A percentile compares a stretch with the other conserved stretches of the same genome.
Conservation (phyloP, 306 rosid species). For the Fragaria nilgerrensis region DNA sequence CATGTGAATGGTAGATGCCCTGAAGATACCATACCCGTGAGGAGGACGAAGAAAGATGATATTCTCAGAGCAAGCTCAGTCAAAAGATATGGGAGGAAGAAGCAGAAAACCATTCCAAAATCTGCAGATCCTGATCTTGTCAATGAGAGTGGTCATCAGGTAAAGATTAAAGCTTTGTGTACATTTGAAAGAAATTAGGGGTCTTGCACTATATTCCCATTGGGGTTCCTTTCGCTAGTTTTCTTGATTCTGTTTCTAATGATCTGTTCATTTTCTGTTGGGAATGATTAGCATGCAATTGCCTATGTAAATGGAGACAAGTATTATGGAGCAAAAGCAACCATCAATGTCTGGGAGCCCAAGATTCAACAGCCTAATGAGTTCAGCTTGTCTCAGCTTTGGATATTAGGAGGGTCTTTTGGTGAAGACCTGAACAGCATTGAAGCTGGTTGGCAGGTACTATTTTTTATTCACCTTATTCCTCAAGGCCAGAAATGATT, state of each 20-base stretch:
- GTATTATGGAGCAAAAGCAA: conserved; percentile 94
- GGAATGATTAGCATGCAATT: conserved; percentile 78
- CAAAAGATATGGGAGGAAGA: conserved; percentile 86
- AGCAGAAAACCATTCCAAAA: conserved; percentile 67
- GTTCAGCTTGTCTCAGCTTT: conserved; percentile 96
- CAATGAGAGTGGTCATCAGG: conserved; percentile 99
- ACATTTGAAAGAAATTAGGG: neutral
- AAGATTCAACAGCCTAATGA: conserved; percentile 90
- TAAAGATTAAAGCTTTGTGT: conserved; percentile 25
- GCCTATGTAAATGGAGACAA: conserved; percentile 95
- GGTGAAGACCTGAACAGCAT: conserved; percentile 99
- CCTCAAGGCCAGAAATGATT: conserved; percentile 9
- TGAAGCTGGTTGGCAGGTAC: conserved; percentile 99
- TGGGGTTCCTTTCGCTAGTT: neutral
- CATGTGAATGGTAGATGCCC: conserved; percentile 81
- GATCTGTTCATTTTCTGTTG: conserved; percentile 2
- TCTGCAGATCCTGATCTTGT: conserved; percentile 93
- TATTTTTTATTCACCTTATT: neutral
- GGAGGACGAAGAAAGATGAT: conserved; percentile 88
- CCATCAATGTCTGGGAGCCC: conserved; percentile 98
- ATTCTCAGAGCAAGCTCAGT: conserved; percentile 86
- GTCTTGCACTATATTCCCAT: neutral
- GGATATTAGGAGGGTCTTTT: conserved; percentile 95
- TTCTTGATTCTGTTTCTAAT: conserved; percentile 6
- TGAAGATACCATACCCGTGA: conserved; percentile 75